Evolutionary conservation across 768 basidiomycete species (phyloP), one percentile per base, ranked within the genome.

Genomic region (Collybia sordida): DNA sequence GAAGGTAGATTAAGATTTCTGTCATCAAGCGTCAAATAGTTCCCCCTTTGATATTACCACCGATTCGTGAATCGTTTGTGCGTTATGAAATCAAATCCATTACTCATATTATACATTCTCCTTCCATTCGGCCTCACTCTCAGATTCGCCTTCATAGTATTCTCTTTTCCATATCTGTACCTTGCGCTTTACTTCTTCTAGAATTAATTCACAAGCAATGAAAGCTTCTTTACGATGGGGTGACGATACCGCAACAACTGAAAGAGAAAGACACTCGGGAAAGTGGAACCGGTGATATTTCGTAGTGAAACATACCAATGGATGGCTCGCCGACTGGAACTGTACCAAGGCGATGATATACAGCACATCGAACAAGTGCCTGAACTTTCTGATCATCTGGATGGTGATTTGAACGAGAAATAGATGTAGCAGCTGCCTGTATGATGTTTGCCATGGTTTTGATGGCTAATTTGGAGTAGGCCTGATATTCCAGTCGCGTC

Each of bases 131-230:
- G 86, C 86, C 43, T 72, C 73, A 25, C 72, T 77, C 39, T 86
- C 84, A 43, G 66, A 64, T 56, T 82, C 79, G 6, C 82, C 87
- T 60, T 86, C 86, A 59, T 94, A 95, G 60, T 80, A 90, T 63
- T 95, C 93, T 59, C 88, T 71, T 72, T 96, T 95, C 93, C 93
- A 96, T 55, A 95, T 88, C 66, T 91, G 92, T 36, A 79, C 90
- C 60, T 81, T 86, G 52, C 68, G 69, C 72, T 96, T 96, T 49
- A 95, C 85, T 50, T 85, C 79, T 64, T 96, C 93, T n/a, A 96
- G 74, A 51, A 94, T 82, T 58, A 72, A 80, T 66, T 93, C 91
- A 64, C 89, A 91, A 15, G 83, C 85, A 45, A 74, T 66, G 62
- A 93, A 93, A 6, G 89, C 85, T 61, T 90, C 90, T 57, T 82